A percentile compares a stretch with the other conserved stretches of the same genome.
phyloP scores from a whole-genome alignment of 2,329 filamentous ascomycete genomes.

The Botryotinia convoluta region DNA sequence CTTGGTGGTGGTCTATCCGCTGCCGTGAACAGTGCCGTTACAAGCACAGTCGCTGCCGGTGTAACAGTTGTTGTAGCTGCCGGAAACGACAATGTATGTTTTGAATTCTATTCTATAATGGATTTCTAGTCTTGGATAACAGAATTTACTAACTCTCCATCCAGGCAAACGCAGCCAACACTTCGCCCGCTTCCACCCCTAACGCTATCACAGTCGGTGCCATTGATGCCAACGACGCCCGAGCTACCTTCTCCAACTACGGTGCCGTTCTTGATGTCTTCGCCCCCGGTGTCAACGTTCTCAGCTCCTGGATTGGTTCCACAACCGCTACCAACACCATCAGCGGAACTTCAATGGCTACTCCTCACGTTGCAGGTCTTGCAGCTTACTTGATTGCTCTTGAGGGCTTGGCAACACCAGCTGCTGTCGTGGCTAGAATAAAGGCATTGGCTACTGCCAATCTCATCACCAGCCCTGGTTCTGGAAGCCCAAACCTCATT shows the following conservation, averaged over 20 bases:
- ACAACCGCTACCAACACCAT: conserved; percentile 49
- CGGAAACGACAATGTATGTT: conserved; percentile 46
- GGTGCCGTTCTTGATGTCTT: conserved; percentile 51
- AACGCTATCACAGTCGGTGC: conserved; percentile 54
- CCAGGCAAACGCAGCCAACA: conserved; percentile 39
- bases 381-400: conserved; percentile 63
- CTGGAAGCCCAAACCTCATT: conserved; percentile 49
- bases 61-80: conserved; percentile 55
- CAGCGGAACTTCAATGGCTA: conserved; percentile 59
- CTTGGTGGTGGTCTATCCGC: conserved; percentile 48
- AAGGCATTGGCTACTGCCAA: conserved; percentile 41
- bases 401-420: conserved; percentile 42
- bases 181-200: conserved; percentile 49
- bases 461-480: conserved; percentile 42
- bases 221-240: conserved; percentile 41
- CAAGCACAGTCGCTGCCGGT: conserved; percentile 46
- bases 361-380: conserved; percentile 65
- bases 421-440: conserved; percentile 42
- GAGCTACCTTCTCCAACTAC: conserved; percentile 50
- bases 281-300: conserved; percentile 48
- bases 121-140: no score
- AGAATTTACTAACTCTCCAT: background rate
- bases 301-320: conserved; percentile 47
- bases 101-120: background rate
- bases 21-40: conserved; percentile 51